Percentiles rank a stretch among this genome's conserved stretches.
phyloP scores from a whole-genome alignment of 352 stramenopile genomes.

The Pythium volutum region DNA sequence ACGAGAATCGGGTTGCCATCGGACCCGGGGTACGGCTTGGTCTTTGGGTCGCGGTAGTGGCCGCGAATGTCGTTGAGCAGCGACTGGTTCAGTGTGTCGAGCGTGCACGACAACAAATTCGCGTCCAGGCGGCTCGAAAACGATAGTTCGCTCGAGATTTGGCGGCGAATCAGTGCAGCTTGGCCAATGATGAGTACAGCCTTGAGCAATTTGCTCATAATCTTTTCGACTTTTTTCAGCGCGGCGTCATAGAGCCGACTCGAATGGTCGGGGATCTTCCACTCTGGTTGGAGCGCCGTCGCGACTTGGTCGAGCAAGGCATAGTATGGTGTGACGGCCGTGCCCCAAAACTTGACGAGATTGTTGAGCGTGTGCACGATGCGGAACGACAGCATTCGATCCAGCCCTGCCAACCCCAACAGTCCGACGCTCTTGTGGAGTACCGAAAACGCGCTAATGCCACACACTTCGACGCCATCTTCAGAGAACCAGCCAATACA shows the following conservation, averaged over 20 bases:
- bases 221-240: slow-evolving; percentile 93
- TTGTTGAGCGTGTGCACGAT: slow-evolving; percentile 93
- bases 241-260: slow-evolving; percentile 84
- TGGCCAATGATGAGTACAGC: slow-evolving; percentile 92
- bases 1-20: slow-evolving; percentile 84
- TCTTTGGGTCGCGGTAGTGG: slow-evolving; percentile 83
- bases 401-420: slow-evolving; percentile 88
- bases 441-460: slow-evolving; percentile 85
- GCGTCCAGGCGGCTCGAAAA: slow-evolving; percentile 90
- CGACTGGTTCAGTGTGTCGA: slow-evolving; percentile 90
- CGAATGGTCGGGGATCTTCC: slow-evolving; percentile 87
- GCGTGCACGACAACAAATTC: slow-evolving; percentile 86
- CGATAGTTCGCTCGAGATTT: slow-evolving; percentile 91
- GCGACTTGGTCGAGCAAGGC: slow-evolving; percentile 87
- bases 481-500: slow-evolving; percentile 92
- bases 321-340: slow-evolving; percentile 87
- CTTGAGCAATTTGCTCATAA: slow-evolving; percentile 93
- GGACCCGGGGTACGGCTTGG: slow-evolving; percentile 71
- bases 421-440: slow-evolving; percentile 91
- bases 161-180: slow-evolving; percentile 89
- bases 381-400: slow-evolving; percentile 92
- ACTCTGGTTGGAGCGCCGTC: slow-evolving; percentile 81
- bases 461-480: slow-evolving; percentile 84
- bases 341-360: slow-evolving; percentile 92
- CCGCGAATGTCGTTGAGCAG: slow-evolving; percentile 87